A percentile compares a stretch with the other conserved stretches of the same genome.
Evolutionary conservation across 2,329 filamentous ascomycete species (phyloP).

Genomic region (Teratosphaeria nubilosa): DNA sequence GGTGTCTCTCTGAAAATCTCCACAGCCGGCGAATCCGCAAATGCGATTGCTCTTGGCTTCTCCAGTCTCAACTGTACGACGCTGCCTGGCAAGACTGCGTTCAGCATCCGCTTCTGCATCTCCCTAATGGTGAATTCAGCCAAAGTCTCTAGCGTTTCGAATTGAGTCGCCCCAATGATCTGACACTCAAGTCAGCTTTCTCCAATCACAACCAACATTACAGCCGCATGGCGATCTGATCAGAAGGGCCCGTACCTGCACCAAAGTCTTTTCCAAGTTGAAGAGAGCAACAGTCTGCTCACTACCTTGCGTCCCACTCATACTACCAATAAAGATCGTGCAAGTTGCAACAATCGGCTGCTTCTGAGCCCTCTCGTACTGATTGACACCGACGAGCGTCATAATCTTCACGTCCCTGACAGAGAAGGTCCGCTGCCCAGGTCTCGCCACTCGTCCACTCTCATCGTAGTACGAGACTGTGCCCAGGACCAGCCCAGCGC

Average conservation of each 20-base stretch:
- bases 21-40: constrained; percentile 61
- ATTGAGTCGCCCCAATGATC: constrained; percentile 33
- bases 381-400: constrained; percentile 61
- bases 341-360: constrained; percentile 57
- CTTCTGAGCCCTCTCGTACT: constrained; percentile 54
- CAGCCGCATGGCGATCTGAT: not conserved
- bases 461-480: constrained; percentile 20
- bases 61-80: constrained; percentile 53
- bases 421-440: constrained; percentile 4
- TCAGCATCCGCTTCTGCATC: constrained; percentile 24
- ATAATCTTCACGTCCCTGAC: constrained; percentile 50
- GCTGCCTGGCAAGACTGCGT: constrained; percentile 29
- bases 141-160: constrained; percentile 40
- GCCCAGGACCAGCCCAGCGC: constrained; percentile 45
- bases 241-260: constrained; percentile 44
- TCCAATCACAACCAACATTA: not conserved
- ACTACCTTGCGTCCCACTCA: not conserved
- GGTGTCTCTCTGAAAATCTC: constrained; percentile 38
- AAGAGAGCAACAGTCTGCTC: constrained; percentile 31
- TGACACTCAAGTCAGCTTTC: constrained; percentile 10
- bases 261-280: constrained; percentile 50
- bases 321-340: constrained; percentile 24
- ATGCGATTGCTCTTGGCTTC: constrained; percentile 64
- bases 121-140: constrained; percentile 35
- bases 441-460: constrained; percentile 1